Conservation (phyloP, 2,329 filamentous ascomycete genomes). For the Monilinia aucupariae region DNA sequence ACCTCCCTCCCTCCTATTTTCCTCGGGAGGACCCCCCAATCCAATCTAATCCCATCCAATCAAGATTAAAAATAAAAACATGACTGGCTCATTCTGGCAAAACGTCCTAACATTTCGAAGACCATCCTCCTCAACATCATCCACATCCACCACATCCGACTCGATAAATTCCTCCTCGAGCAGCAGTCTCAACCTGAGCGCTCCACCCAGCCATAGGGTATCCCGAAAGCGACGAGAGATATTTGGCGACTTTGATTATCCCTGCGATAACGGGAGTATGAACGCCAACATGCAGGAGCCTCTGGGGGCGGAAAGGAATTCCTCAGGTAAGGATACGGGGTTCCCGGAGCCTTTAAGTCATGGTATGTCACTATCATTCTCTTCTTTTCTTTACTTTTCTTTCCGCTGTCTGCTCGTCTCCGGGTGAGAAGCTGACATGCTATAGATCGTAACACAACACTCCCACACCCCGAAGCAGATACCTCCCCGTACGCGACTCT, state of each 20-base stretch:
- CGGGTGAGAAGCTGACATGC: background rate
- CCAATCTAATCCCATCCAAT: too few relatives aligned
- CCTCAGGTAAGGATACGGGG: conserved; percentile 35
- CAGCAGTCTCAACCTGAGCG: background rate
- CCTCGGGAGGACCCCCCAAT: background rate
- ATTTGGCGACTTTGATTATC: conserved; percentile 10
- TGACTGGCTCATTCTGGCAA: conserved; percentile 31
- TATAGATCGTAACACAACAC: conserved; percentile 51
- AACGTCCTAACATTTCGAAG: conserved; percentile 12
- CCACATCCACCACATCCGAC: conserved; percentile 6
- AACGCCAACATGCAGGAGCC: conserved; percentile 24
- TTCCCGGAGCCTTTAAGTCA: conserved; percentile 33
- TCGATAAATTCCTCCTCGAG: conserved; percentile 13
- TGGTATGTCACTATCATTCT: conserved; percentile 25
- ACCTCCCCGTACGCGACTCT: conserved; percentile 52
- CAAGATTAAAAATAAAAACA: background rate
- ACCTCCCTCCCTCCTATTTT: background rate
- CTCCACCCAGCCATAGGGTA: background rate
- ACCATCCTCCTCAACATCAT: conserved; percentile 12
- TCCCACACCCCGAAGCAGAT: conserved; percentile 58
- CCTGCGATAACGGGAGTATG: conserved; percentile 15
- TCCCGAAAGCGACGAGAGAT: conserved; percentile 8
- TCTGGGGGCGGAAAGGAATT: conserved; percentile 3
- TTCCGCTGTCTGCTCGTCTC: background rate
- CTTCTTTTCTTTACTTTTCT: too few relatives aligned